These are phyloP conservation scores for Obelidium mucronatum DNA, from an alignment of 192 early-diverging fungal species.

Conservation along the genomic window DNA sequence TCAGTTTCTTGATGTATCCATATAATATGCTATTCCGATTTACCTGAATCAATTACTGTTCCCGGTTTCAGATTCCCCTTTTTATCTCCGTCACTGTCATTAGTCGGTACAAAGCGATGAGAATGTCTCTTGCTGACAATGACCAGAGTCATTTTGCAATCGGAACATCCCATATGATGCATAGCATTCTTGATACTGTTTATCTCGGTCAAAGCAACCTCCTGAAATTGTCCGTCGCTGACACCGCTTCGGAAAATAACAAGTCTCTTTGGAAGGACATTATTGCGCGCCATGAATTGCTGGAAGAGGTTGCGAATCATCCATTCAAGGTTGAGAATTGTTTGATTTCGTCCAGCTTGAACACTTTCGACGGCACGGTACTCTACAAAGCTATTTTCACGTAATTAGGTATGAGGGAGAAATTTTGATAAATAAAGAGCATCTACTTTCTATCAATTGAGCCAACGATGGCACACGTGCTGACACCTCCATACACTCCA, in stretches of 20 bases:
- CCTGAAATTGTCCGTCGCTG: conserved; percentile 54
- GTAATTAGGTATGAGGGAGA: background rate
- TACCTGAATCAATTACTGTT: conserved; percentile 47
- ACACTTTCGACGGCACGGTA: conserved; percentile 42
- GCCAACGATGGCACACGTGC: conserved; percentile 58
- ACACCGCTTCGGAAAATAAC: conserved; percentile 72
- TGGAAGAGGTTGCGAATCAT: conserved; percentile 43
- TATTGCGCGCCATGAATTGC: conserved; percentile 41
- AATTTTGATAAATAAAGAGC: background rate
- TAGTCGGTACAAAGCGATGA: conserved; percentile 60
- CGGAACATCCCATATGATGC: conserved; percentile 8
- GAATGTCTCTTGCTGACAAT: conserved; percentile 81
- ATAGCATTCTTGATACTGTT: conserved; percentile 54
- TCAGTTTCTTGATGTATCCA: background rate
- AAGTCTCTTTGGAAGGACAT: conserved; percentile 46
- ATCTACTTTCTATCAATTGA: conserved; percentile 41
- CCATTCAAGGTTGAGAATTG: conserved; percentile 45
- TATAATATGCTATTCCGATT: conserved; percentile 33
- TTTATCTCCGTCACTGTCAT: background rate
- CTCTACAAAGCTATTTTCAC: background rate
- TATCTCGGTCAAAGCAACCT: conserved; percentile 49
- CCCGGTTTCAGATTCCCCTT: conserved; percentile 47
- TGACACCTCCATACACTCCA: conserved; percentile 54
- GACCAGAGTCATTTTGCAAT: conserved; percentile 61
- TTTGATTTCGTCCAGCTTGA: conserved; percentile 46